Conservation (phyloP, 2,329 filamentous ascomycete species). For the Sclerotinia glacialis region DNA sequence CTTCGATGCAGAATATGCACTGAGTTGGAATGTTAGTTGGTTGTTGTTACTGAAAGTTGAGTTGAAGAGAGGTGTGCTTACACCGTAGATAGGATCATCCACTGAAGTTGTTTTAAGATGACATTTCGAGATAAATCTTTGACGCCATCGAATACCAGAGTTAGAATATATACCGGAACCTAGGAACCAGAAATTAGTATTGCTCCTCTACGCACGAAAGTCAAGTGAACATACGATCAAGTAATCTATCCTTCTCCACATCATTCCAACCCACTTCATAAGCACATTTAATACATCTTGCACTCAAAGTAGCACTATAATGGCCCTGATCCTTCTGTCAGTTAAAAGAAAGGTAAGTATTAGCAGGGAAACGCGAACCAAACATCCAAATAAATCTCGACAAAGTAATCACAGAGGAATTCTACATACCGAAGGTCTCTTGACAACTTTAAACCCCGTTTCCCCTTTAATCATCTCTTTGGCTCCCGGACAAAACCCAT, state of each 20-base stretch:
- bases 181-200: constrained; percentile 20
- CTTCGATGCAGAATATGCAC: constrained; percentile 39
- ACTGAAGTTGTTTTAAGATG: constrained; percentile 35
- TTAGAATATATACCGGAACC: constrained; percentile 37
- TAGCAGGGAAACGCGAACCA: constrained; percentile 10
- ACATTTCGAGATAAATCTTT: constrained; percentile 38
- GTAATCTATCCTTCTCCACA: constrained; percentile 36
- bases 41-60: background rate
- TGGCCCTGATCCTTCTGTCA: constrained; percentile 32
- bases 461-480: constrained; percentile 34
- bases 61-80: constrained; percentile 22
- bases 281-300: constrained; percentile 36
- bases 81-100: constrained; percentile 38
- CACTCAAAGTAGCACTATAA: constrained; percentile 35
- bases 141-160: constrained; percentile 36
- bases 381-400: constrained; percentile 1
- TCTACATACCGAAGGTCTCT: constrained; percentile 35
- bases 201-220: background rate
- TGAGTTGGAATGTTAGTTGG: constrained; percentile 18
- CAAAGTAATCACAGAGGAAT: background rate
- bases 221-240: constrained; percentile 29
- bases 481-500: constrained; percentile 38
- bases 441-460: constrained; percentile 36
- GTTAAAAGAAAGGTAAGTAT: constrained; percentile 17
- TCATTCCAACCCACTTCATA: constrained; percentile 38